phyloP scores from a whole-genome alignment of 2,329 filamentous ascomycete species.

The Penicillium sclerotiorum region DNA sequence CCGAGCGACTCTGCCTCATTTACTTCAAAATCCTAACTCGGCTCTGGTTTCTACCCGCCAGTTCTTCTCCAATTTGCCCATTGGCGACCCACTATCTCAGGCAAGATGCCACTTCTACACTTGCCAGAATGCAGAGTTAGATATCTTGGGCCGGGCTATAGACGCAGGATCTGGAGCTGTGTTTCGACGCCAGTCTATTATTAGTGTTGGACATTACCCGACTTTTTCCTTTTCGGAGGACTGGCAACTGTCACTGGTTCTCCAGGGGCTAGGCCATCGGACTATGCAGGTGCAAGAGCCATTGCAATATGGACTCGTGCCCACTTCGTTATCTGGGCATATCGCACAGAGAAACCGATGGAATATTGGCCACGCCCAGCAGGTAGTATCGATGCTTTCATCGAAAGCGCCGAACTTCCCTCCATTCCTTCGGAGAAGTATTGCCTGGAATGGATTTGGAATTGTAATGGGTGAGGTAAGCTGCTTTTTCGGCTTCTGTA shows the following conservation, averaged over 20 bases:
- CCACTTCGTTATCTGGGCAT: slow-evolving; percentile 38
- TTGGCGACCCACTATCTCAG: slow-evolving; percentile 34
- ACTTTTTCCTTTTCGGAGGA: slow-evolving; percentile 40
- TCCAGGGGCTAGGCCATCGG: slow-evolving; percentile 32
- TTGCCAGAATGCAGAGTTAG: slow-evolving; percentile 35
- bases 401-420: slow-evolving; percentile 11
- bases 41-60: slow-evolving; percentile 39
- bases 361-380: slow-evolving; percentile 38
- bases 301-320: slow-evolving; percentile 39
- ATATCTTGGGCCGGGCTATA: slow-evolving; percentile 30
- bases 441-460: slow-evolving; percentile 23
- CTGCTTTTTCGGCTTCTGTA: slow-evolving; percentile 19
- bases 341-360: slow-evolving; percentile 40
- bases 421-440: slow-evolving; percentile 19
- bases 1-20: slow-evolving; percentile 39
- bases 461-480: slow-evolving; percentile 24
- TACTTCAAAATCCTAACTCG: slow-evolving; percentile 28
- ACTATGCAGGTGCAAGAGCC: slow-evolving; percentile 35
- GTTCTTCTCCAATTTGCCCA: slow-evolving; percentile 38
- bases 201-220: slow-evolving; percentile 37
- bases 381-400: slow-evolving; percentile 20
- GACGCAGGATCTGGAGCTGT: slow-evolving; percentile 40
- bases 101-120: slow-evolving; percentile 36
- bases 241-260: slow-evolving; percentile 35
- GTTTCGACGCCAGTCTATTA: slow-evolving; percentile 33